Evolutionary conservation across 1,284 basidiomycete species (phyloP), one percentile per base, ranked within the genome.

Genomic region (Paramarasmius palmivorus): DNA sequence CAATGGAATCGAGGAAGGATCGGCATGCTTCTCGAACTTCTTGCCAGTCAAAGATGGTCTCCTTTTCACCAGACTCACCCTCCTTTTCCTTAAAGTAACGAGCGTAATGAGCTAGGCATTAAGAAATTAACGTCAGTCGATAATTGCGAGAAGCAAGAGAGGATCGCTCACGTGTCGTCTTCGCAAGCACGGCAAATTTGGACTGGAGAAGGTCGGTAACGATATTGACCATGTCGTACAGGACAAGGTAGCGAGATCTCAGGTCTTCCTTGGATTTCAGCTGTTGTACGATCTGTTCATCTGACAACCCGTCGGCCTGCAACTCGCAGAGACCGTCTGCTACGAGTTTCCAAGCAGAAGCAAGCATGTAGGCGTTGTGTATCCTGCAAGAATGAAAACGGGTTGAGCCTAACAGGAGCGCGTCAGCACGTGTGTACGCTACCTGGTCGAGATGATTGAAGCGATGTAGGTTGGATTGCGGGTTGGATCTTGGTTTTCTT

Each of bases 1-100:
- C 78, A 53, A 91, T 87, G 1, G 87, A 89, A 65, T 91, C 90
- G 40, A 91, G 66, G 71, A 89, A 92, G 2, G 88, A 91, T 59
- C 78, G 78, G 61, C 86, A 82, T 36, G 84, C 81, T 23, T 75
- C 72, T 58, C 82, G 81, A 50, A 90, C 67, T 41, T 73, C 74
- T 7, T 65, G 69, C 77, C 78, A 84, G 59, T 90, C 83, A 64
- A 92, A 92, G 5, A 76, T 68, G 41, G 81, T 66, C 50, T 74
- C 74, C 7, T 68, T 73, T 49, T 79, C 75, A 14, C 75, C 69
- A 7, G 71, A 70, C 2, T 70, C 69, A 0, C 62, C 62, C 40
- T 76, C 73, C 15, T 69, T 61, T 10, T 65, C 64, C 64, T 82
- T 86, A 75, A 91, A 91, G 63, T 86, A 91, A 23, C 73, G 75